Evolutionary conservation across 2,329 filamentous ascomycete genomes (phyloP).

Genomic region (Ceratocystis cubensis): DNA sequence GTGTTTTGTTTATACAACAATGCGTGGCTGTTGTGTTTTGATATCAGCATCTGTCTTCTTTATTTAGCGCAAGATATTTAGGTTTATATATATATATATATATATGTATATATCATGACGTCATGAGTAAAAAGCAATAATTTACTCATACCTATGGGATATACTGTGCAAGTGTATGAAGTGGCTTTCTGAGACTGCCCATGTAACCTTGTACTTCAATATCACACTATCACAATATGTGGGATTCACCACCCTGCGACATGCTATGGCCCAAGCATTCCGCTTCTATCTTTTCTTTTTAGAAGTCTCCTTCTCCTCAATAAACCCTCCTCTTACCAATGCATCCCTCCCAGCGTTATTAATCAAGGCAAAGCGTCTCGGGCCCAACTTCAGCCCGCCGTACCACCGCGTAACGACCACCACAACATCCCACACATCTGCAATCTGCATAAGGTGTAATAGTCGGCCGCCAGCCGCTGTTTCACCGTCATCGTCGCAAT

Average conservation of each 20-base stretch:
- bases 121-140: too few relatives aligned
- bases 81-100: too few relatives aligned
- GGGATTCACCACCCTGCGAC: too few relatives aligned
- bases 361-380: slow-evolving; percentile 80
- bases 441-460: slow-evolving; percentile 82
- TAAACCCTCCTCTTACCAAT: slow-evolving; percentile 63
- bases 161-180: too few relatives aligned
- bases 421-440: slow-evolving; percentile 86
- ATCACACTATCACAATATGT: too few relatives aligned
- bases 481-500: slow-evolving; percentile 94
- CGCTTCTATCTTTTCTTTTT: slow-evolving; percentile 30
- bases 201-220: too few relatives aligned
- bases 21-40: neutral
- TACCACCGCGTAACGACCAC: slow-evolving; percentile 95
- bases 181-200: too few relatives aligned
- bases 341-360: slow-evolving; percentile 77
- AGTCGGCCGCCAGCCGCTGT: slow-evolving; percentile 77
- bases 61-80: neutral
- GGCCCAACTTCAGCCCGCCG: slow-evolving; percentile 78
- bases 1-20: neutral
- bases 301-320: slow-evolving; percentile 37
- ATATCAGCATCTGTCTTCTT: neutral
- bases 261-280: neutral
- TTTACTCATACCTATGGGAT: too few relatives aligned
- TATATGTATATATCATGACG: too few relatives aligned